phyloP scores from a whole-genome alignment of 2,329 filamentous ascomycete genomes.

The Phyllosticta paracitricarpa region DNA sequence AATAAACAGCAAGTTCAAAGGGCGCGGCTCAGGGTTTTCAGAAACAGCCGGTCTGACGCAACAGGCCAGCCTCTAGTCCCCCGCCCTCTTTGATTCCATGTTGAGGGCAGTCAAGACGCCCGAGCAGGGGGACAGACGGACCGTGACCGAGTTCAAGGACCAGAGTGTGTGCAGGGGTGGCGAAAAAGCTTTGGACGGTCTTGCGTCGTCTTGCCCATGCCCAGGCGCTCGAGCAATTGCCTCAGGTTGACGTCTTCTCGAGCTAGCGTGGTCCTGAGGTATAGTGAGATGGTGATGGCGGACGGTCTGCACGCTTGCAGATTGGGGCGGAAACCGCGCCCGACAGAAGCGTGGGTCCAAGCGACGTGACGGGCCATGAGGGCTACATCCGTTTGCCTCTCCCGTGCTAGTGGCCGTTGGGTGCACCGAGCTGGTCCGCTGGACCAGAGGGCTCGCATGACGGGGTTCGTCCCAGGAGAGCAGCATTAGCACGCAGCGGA shows the following conservation, averaged over 20 bases:
- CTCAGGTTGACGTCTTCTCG: background rate
- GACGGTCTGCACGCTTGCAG: background rate
- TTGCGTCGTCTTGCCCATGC: background rate
- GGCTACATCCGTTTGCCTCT: background rate
- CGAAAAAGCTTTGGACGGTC: background rate
- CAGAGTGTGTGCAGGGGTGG: background rate
- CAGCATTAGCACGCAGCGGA: background rate
- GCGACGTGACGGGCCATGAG: background rate
- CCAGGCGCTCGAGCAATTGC: background rate
- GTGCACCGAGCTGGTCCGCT: background rate
- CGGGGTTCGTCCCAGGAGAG: background rate
- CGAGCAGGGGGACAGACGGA: background rate
- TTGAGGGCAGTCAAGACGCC: background rate
- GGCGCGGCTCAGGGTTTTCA: background rate
- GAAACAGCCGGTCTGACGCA: background rate
- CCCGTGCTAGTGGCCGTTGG: background rate
- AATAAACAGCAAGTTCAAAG: background rate
- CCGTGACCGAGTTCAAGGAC: background rate
- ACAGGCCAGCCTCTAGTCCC: background rate
- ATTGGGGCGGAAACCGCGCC: background rate
- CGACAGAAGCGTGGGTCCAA: background rate
- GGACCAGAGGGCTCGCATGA: background rate
- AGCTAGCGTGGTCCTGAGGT: background rate
- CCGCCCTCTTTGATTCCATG: background rate
- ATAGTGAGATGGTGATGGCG: background rate